Evolutionary conservation across 2,329 filamentous ascomycete species (phyloP), one percentile per base, ranked within the genome.

Genomic region (Colletotrichum tofieldiae): DNA sequence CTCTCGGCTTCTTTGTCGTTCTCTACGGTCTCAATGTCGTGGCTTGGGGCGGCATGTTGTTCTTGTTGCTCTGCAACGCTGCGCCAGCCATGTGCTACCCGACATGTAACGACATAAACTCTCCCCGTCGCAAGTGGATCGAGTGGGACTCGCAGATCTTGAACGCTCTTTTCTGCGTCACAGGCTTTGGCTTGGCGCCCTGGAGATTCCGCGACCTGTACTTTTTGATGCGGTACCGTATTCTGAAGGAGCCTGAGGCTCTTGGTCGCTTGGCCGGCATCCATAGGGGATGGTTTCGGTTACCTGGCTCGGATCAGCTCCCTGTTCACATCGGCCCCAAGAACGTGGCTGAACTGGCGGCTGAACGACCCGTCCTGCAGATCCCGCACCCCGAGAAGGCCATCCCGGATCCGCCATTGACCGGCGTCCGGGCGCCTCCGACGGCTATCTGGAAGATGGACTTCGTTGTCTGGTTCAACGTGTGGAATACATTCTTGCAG

Each of bases 41-140:
- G 12, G 95, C 93, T 0, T 97, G 94, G 94, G 94, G 94, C 63
- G 94, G 93, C 70, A 97, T 97, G 94, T 87, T 97, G 43, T 97
- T 97, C 82, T 85, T 97, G 23, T 86, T 98, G 2, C 89, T 97
- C 35, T 93, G 92, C 84, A 94, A 94, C 77, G 94, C 88, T 67
- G 85, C 90, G 2, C 91, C 92, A 8, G 90, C 90, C 72, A 94
- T 94, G 93, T 94, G 94, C 84, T 80, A 86, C 76, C 91, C 88
- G 0, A 84, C 84, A 45, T 96, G 93, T 83, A 87, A 93, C 78
- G 86, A 93, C 75, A 91, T 94, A 79, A 85, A 94, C 77, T 94
- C 93, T 0, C 91, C 93, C 2, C 90, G 94, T n/a, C 87, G 93
- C 26, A 91, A 91, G 72, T 97, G 95, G 94, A 90, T 98, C 75